Percentiles rank a stretch among this genome's conserved stretches.
Evolutionary conservation across 1,139 yeast genomes (phyloP).

Genomic region (Zhuliangozyma blackwelliae): DNA sequence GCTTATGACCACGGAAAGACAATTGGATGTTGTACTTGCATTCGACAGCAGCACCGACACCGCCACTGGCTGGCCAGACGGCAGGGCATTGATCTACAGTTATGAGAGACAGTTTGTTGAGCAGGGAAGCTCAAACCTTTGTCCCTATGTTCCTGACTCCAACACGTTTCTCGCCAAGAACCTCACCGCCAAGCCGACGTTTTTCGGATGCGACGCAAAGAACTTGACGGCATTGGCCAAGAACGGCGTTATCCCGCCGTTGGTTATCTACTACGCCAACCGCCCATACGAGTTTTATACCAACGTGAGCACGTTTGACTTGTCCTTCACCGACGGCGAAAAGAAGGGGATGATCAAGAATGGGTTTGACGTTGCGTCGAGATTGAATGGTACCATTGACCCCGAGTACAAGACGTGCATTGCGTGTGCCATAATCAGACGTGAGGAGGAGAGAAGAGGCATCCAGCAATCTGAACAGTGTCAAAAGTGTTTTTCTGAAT

Average conservation of each 20-base stretch:
- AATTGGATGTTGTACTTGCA: constrained; percentile 35
- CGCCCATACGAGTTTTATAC: constrained; percentile 34
- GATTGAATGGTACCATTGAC: constrained; percentile 33
- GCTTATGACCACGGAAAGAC: constrained; percentile 31
- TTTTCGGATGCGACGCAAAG: constrained; percentile 39
- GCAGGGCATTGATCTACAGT: constrained; percentile 30
- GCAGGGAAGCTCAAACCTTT: constrained; percentile 56
- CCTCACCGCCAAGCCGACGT: constrained; percentile 39
- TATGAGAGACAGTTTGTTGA: constrained; percentile 61
- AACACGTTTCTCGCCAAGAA: constrained; percentile 25
- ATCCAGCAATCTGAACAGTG: constrained; percentile 35
- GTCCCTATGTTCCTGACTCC: constrained; percentile 75
- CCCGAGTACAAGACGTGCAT: constrained; percentile 35
- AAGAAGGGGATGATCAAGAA: constrained; percentile 34
- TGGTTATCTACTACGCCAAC: constrained; percentile 36
- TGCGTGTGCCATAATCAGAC: constrained; percentile 37
- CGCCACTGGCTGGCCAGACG: constrained; percentile 28
- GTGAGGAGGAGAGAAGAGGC: constrained; percentile 39
- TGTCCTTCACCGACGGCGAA: constrained; percentile 29
- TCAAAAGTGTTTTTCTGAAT: constrained; percentile 29
- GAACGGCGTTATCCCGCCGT: constrained; percentile 33
- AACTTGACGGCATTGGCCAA: constrained; percentile 33
- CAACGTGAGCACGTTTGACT: constrained; percentile 30
- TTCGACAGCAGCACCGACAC: constrained; percentile 35
- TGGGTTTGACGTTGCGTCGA: constrained; percentile 31